A percentile compares a stretch with the other conserved stretches of the same genome.
Conservation (phyloP, 768 basidiomycete genomes). For the Xerocomellus dryophilus region DNA sequence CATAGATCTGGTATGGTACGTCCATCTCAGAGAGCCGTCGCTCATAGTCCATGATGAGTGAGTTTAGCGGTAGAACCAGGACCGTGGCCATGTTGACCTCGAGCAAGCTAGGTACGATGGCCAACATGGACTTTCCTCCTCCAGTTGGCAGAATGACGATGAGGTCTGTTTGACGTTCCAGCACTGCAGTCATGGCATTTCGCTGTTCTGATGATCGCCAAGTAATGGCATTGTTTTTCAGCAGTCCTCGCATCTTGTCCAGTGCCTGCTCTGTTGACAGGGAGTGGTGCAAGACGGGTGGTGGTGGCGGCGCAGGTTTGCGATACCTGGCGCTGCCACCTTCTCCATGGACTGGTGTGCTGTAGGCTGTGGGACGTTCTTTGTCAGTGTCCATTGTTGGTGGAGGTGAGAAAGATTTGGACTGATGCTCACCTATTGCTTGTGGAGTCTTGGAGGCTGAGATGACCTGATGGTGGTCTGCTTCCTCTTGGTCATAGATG, state of each 20-base stretch:
- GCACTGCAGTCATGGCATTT: neutral
- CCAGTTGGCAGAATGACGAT: neutral
- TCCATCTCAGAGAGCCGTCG: neutral
- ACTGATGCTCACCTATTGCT: no score
- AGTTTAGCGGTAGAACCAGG: neutral
- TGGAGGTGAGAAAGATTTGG: no score
- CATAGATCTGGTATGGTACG: neutral
- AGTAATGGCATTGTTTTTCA: rapidly evolving
- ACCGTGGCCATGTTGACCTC: neutral
- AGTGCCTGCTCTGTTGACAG: neutral
- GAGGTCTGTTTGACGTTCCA: neutral
- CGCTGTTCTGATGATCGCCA: neutral
- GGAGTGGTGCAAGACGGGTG: no score
- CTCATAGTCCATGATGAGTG: neutral
- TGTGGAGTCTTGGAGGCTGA: no score
- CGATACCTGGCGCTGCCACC: no score
- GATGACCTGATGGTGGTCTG: no score
- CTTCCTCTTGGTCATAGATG: no score
- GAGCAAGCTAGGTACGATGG: neutral
- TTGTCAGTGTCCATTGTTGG: no score
- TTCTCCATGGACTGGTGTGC: no score
- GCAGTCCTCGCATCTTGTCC: neutral
- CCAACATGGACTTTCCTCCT: constrained; percentile 1
- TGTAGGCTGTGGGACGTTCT: no score
- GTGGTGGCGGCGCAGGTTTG: no score